A percentile compares a stretch with the other conserved stretches of the same genome.
Conservation (phyloP, 1,284 basidiomycete genomes). For the Tilletia horrida region DNA sequence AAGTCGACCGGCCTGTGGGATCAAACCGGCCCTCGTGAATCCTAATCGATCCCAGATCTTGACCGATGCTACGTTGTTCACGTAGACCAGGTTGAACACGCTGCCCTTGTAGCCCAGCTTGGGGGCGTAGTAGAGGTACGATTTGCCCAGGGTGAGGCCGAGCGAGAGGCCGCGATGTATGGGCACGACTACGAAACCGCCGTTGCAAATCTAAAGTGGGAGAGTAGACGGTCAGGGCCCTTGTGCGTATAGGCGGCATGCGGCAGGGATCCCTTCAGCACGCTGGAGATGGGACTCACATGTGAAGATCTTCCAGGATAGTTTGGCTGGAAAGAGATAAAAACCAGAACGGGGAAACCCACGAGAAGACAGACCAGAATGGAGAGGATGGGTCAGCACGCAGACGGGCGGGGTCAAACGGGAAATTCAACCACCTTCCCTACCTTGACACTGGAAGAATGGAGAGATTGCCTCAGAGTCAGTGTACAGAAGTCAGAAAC, state of each 20-base stretch:
- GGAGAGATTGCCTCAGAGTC: not conserved
- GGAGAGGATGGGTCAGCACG: not conserved
- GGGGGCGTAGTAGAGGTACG: conserved; percentile 73
- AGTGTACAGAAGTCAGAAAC: not conserved
- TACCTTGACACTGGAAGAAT: conserved; percentile 13
- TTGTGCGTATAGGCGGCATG: conserved; percentile 32
- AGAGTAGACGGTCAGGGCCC: conserved; percentile 16
- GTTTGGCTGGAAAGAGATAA: conserved; percentile 30
- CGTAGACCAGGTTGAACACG: conserved; percentile 91
- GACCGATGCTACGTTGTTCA: conserved; percentile 71
- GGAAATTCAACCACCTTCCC: conserved; percentile 18
- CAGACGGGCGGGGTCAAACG: conserved; percentile 57
- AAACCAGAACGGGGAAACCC: not conserved
- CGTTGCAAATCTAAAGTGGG: conserved; percentile 68
- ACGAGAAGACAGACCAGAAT: no score
- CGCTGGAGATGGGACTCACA: conserved; percentile 57
- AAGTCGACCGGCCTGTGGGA: conserved; percentile 79
- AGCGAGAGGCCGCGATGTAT: conserved; percentile 68
- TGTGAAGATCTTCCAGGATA: conserved; percentile 76
- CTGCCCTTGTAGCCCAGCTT: conserved; percentile 70
- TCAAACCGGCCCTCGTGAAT: conserved; percentile 75
- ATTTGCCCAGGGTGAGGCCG: conserved; percentile 71
- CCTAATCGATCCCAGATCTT: conserved; percentile 80
- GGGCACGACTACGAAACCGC: conserved; percentile 78
- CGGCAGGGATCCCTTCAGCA: not conserved